phyloP scores from a whole-genome alignment of 2,329 filamentous ascomycete genomes.

The Metarhizium guizhouense region DNA sequence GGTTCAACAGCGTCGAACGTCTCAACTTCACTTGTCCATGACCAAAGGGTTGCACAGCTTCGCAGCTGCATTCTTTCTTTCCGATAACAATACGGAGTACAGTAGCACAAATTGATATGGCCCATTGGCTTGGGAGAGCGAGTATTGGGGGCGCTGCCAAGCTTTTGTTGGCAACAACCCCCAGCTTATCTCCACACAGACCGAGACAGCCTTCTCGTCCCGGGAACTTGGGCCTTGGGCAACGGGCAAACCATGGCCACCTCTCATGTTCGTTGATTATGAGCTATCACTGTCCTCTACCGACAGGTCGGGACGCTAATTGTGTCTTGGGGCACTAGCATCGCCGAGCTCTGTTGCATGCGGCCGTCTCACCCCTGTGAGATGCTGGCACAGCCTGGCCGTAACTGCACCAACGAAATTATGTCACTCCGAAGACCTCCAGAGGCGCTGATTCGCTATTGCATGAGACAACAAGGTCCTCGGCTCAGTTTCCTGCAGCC shows the following conservation, averaged over 20 bases:
- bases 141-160: no score
- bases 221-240: background rate
- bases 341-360: background rate
- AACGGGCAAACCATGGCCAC: background rate
- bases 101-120: background rate
- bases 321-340: background rate
- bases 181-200: no score
- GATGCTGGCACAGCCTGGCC: background rate
- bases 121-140: background rate
- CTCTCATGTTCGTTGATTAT: background rate
- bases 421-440: background rate
- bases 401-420: background rate
- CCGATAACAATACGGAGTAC: background rate
- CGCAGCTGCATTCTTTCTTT: background rate
- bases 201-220: background rate
- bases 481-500: background rate
- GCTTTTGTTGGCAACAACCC: no score
- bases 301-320: background rate
- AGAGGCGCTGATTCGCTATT: background rate
- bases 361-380: background rate
- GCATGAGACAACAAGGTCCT: background rate
- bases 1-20: background rate
- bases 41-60: background rate
- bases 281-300: background rate
- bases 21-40: background rate